Evolutionary conservation across 2,329 filamentous ascomycete genomes (phyloP), one percentile per base, ranked within the genome.

Genomic region (Aspergillus japonicus): DNA sequence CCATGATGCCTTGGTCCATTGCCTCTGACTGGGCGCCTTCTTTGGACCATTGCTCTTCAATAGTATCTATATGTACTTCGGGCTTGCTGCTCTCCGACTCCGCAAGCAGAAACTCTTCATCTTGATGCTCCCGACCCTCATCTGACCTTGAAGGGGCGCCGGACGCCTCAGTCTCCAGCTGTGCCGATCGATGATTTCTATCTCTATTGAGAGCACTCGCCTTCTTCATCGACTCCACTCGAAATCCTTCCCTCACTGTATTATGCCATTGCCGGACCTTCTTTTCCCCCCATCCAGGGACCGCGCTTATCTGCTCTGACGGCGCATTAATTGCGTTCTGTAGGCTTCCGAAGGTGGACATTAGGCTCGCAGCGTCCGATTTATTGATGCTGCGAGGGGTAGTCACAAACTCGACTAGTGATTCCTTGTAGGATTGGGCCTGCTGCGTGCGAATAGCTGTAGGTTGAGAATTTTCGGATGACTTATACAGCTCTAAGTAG

Each of bases 401-500:
- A 0, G 95, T 99, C 54, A 97, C 88, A 70, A 99, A 97, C 66
- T 97, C 94, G 8, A 95, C 88, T 60, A 99, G 83, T 60, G 89
- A 89, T 68, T 97, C 93, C 5, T 90, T 86, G 70, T 97, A 98
- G 56, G 87, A 88, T 21, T 88, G 89, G 1, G 90, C 87, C 75
- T 96, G 92, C 67, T 92, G 89, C 11, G 92, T 92, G 60, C 89
- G 88, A 75, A 99, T 98, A 33, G 90, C 89, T 0, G 87, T 87
- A 4, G 86, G 84, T 26, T 92, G 90, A 35, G 93, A 91, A 73
- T 96, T 88, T 77, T 99, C 95, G 69, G 92, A 96, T 1, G 89
- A 91, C 76, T 99, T 99, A 82, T 94, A 98, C 10, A 96, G 81
- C 73, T 98, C 95, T 24, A 99, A 82, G 71, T 99, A 99, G 68